A percentile compares a stretch with the other conserved stretches of the same genome.
These are phyloP conservation scores for Microdochium paspali DNA, from an alignment of 2,329 filamentous ascomycete genomes.

Conservation along the genomic window DNA sequence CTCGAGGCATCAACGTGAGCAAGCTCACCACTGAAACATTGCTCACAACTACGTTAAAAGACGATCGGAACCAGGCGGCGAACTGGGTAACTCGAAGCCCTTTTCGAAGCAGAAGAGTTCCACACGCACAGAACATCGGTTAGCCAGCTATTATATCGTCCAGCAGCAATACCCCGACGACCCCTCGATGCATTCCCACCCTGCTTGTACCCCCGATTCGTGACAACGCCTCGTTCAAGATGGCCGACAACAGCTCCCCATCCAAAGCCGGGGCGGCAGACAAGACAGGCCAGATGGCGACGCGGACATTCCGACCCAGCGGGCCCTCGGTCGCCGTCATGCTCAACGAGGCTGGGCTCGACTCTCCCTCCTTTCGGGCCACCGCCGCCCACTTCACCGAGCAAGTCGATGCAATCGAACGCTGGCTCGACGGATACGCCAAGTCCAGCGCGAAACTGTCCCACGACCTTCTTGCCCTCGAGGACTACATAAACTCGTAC, in stretches of 20 bases:
- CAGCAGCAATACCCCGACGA: neutral
- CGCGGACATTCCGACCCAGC: neutral
- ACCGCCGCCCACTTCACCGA: constrained; percentile 80
- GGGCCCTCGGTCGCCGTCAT: constrained; percentile 59
- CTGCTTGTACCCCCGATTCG: neutral
- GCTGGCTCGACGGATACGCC: constrained; percentile 68
- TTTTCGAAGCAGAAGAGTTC: too few relatives aligned
- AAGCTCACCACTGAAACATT: too few relatives aligned
- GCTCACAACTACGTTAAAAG: too few relatives aligned
- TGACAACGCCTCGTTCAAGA: neutral
- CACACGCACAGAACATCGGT: too few relatives aligned
- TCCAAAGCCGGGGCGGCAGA: neutral
- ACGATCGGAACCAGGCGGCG: too few relatives aligned
- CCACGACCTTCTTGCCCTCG: constrained; percentile 61
- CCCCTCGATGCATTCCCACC: neutral
- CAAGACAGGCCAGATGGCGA: neutral
- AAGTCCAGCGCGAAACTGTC: constrained; percentile 44
- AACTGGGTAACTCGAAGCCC: too few relatives aligned
- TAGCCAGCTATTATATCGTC: neutral
- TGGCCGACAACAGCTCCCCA: neutral
- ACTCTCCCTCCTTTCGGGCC: constrained; percentile 91
- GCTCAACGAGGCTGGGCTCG: constrained; percentile 89
- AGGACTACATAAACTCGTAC: constrained; percentile 70
- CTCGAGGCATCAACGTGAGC: too few relatives aligned
- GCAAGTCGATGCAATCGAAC: constrained; percentile 83